phyloP scores from a whole-genome alignment of 306 rosid species.

The Oxytropis ochrocephala region DNA sequence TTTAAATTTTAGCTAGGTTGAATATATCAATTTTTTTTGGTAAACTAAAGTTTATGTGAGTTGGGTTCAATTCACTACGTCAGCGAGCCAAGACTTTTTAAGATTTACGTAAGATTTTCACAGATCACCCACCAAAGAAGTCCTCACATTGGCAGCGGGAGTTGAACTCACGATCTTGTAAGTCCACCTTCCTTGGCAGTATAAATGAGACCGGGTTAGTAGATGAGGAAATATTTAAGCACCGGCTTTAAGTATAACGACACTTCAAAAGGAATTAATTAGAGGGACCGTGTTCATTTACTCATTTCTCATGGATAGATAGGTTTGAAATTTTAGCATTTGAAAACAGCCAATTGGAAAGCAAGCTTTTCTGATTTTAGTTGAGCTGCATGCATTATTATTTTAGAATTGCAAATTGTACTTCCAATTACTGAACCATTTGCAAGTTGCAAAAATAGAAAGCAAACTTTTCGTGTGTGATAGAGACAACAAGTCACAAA shows the following conservation, averaged over 20 bases:
- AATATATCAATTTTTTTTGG: too few species aligned
- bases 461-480: not conserved
- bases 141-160: too few species aligned
- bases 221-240: not conserved
- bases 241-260: not conserved
- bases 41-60: too few species aligned
- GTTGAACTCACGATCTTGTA: too few species aligned
- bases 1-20: too few species aligned
- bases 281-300: not conserved
- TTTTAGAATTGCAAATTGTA: not conserved
- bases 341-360: not conserved
- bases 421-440: not conserved
- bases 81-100: too few species aligned
- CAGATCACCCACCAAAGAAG: too few species aligned
- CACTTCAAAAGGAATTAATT: not conserved
- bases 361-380: not conserved
- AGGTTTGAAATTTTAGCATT: not conserved
- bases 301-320: constrained; percentile 4
- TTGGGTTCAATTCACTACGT: too few species aligned
- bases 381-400: not conserved
- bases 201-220: too few species aligned
- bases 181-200: too few species aligned
- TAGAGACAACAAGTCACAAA: not conserved
- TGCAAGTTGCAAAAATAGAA: not conserved
- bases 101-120: too few species aligned